Evolutionary conservation across 2,329 filamentous ascomycete species (phyloP).

Genomic region (Beauveria brongniartii): DNA sequence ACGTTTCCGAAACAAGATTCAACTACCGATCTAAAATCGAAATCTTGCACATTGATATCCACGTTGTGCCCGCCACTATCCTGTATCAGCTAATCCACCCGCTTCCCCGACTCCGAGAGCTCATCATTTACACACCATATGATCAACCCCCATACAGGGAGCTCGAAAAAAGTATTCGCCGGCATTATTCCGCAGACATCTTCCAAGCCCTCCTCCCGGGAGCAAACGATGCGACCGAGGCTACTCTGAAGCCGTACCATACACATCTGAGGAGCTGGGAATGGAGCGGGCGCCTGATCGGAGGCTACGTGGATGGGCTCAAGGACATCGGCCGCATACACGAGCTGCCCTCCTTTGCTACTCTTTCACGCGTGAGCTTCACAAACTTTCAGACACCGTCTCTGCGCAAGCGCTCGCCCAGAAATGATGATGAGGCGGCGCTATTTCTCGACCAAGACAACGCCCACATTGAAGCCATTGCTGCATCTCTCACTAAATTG

Average conservation of each 20-base stretch:
- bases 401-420: slow-evolving; percentile 27
- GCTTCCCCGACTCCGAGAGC: slow-evolving; percentile 57
- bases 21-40: slow-evolving; percentile 67
- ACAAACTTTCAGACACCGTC: slow-evolving; percentile 56
- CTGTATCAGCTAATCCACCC: slow-evolving; percentile 49
- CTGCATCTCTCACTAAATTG: slow-evolving; percentile 35
- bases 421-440: slow-evolving; percentile 23
- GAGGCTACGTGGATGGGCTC: slow-evolving; percentile 35
- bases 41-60: slow-evolving; percentile 60
- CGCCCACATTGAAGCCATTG: slow-evolving; percentile 31
- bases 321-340: slow-evolving; percentile 47
- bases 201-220: slow-evolving; percentile 53
- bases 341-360: slow-evolving; percentile 44
- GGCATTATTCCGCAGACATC: slow-evolving; percentile 60
- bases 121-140: slow-evolving; percentile 64
- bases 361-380: slow-evolving; percentile 48
- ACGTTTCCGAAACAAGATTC: slow-evolving; percentile 39
- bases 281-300: slow-evolving; percentile 51
- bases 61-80: slow-evolving; percentile 43
- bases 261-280: slow-evolving; percentile 46
- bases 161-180: slow-evolving; percentile 50
- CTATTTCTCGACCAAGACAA: slow-evolving; percentile 31
- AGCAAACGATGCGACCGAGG: slow-evolving; percentile 32
- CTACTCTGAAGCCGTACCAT: slow-evolving; percentile 20
- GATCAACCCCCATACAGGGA: slow-evolving; percentile 61